phyloP scores from a whole-genome alignment of 495 filamentous ascomycete genomes.

The Tetracladium setigerum region DNA sequence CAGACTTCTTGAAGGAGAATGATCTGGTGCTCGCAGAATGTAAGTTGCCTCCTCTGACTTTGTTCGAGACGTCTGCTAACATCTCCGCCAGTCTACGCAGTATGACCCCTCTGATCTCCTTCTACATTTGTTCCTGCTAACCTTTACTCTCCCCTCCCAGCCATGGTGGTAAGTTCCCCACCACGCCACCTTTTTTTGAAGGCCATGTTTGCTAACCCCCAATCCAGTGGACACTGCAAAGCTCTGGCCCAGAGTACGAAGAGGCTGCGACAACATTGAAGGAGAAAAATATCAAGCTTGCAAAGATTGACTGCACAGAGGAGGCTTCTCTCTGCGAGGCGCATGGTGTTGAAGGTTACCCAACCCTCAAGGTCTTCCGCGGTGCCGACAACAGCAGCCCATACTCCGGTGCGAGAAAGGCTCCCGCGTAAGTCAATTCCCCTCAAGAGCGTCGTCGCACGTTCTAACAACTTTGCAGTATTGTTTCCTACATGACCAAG shows the following conservation, averaged over 20 bases:
- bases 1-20: slow-evolving; percentile 76
- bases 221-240: slow-evolving; percentile 65
- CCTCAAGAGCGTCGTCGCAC: neutral
- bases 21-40: slow-evolving; percentile 76
- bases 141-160: slow-evolving; percentile 6
- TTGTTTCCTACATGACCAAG: slow-evolving; percentile 99
- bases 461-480: slow-evolving; percentile 45
- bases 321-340: slow-evolving; percentile 85
- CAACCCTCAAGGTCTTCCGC: slow-evolving; percentile 98
- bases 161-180: slow-evolving; percentile 17
- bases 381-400: slow-evolving; percentile 74
- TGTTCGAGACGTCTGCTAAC: slow-evolving; percentile 12
- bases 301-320: slow-evolving; percentile 94
- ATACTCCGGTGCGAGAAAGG: slow-evolving; percentile 85
- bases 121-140: slow-evolving; percentile 18
- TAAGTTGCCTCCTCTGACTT: slow-evolving; percentile 31
- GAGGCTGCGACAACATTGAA: slow-evolving; percentile 91
- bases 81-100: slow-evolving; percentile 20
- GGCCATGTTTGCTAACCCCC: slow-evolving; percentile 21
- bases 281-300: slow-evolving; percentile 86
- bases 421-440: slow-evolving; percentile 64
- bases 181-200: slow-evolving; percentile 61
- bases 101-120: slow-evolving; percentile 12
- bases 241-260: slow-evolving; percentile 76
- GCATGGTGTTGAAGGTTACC: slow-evolving; percentile 92